phyloP scores from a whole-genome alignment of 352 stramenopile species.

The Pythium aristosporum region DNA sequence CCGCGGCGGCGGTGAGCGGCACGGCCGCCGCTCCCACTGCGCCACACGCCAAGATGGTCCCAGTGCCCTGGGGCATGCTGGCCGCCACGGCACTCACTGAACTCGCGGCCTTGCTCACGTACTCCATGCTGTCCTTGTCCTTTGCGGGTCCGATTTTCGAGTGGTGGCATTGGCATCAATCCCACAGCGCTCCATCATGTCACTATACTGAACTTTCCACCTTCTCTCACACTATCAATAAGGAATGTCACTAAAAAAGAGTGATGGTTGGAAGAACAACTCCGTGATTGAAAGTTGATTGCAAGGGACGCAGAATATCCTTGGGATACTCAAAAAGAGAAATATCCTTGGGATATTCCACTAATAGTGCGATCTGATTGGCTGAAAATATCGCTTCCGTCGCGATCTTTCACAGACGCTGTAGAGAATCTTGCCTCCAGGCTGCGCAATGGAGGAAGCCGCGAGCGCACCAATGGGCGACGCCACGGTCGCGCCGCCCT shows the following conservation, averaged over 20 bases:
- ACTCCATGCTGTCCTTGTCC: too few species aligned
- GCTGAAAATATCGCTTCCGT: not conserved
- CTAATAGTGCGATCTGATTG: not conserved
- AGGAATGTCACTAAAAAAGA: not conserved
- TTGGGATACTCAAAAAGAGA: not conserved
- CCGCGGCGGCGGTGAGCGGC: constrained; percentile 5
- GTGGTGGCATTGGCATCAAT: too few species aligned
- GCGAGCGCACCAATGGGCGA: not conserved
- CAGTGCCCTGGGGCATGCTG: not conserved
- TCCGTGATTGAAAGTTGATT: not conserved
- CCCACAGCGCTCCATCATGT: too few species aligned
- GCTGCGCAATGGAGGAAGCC: not conserved
- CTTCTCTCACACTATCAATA: too few species aligned
- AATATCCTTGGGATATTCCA: not conserved
- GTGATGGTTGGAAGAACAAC: not conserved
- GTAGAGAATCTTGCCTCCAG: not conserved
- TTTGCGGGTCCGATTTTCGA: too few species aligned
- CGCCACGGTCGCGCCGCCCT: not conserved
- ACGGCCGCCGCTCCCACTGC: not conserved
- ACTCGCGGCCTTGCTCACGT: not conserved
- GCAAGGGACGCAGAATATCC: too few species aligned
- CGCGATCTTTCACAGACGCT: not conserved
- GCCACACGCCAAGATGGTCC: not conserved
- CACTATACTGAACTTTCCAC: not conserved
- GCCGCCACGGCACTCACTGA: not conserved